These are phyloP conservation scores for Xanthoconium stramineum DNA, from an alignment of 768 basidiomycete species.

Conservation along the genomic window DNA sequence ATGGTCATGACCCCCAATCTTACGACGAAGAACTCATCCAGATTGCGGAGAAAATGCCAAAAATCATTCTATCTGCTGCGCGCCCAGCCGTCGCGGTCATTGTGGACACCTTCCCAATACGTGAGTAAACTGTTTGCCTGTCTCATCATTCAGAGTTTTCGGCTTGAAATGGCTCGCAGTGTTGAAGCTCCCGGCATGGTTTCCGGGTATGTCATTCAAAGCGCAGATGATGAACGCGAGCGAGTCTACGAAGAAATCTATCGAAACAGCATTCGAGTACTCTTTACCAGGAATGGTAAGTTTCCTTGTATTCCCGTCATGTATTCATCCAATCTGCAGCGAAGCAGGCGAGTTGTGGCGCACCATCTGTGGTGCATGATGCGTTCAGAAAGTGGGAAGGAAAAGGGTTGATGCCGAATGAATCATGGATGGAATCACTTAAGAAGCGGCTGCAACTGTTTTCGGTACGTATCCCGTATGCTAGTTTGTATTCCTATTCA, in stretches of 20 bases:
- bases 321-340: background rate
- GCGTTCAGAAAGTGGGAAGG: background rate
- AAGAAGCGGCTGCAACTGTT: background rate
- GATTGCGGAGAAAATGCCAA: background rate
- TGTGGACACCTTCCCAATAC: background rate
- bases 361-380: conserved; percentile 6
- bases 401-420: background rate
- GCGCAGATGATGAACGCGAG: background rate
- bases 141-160: background rate
- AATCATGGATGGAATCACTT: background rate
- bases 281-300: conserved; percentile 1
- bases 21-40: background rate
- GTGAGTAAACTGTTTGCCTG: background rate
- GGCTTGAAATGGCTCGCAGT: background rate
- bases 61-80: background rate
- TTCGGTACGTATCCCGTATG: conserved; percentile 1
- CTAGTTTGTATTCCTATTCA: background rate
- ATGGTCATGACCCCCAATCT: background rate
- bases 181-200: conserved; percentile 6
- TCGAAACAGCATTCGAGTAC: background rate
- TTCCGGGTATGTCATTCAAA: conserved; percentile 2
- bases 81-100: background rate
- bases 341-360: background rate
- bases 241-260: background rate
- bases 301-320: background rate